Base-by-base conservation (phyloP, 2,329 filamentous ascomycete genomes). In the Fusarium coffeatum region DNA sequence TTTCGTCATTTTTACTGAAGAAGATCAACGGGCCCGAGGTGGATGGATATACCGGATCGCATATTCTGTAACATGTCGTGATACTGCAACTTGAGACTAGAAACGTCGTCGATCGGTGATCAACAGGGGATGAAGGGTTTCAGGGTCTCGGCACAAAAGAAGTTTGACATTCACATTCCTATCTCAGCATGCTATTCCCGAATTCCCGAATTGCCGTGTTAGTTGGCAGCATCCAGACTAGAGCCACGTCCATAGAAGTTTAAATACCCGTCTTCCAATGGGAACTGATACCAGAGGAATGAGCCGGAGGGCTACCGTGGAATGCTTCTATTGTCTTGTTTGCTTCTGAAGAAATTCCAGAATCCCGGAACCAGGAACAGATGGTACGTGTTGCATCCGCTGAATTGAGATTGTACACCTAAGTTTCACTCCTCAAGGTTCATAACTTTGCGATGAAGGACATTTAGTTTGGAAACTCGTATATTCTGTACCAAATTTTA, bases 161-260 rank as follows among this genome's bases (percentile, higher is more conserved):
- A 20, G 32, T 40, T 51, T 51, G 18, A 7, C 25, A 18, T 41
- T 28, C 20, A 40, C 62, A 65, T 65, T 65, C 53, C 60, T 37
- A 12, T 5, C 22, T 8, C 7, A 10, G 5, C 9, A 32, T 49
- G 30, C 45, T 37, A 51, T 51, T 23, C 37, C 28, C 18, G 18
- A 22, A 51, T 51, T 23, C 37, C 28, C 18, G 18, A 22, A 25
- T 23, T 32, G 6, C 18, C 43, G 15, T 45, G 13, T 20, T 7
- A 9, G 23, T 34, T 22, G 15, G 28, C 18, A 47, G 45, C 5
- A 20, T 16, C 2, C 22, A 47, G 40, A 18, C 46, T 57, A 48
- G 30, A 15, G 12, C 9, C 25, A 37, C 12, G 22, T 13, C 40
- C 13, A 13, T 28, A 13, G 6, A 50, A 34, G 40, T 40, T 59